A percentile compares a stretch with the other conserved stretches of the same genome.
phyloP scores from a whole-genome alignment of 768 basidiomycete species.

The Paxillus ammoniavirescens region DNA sequence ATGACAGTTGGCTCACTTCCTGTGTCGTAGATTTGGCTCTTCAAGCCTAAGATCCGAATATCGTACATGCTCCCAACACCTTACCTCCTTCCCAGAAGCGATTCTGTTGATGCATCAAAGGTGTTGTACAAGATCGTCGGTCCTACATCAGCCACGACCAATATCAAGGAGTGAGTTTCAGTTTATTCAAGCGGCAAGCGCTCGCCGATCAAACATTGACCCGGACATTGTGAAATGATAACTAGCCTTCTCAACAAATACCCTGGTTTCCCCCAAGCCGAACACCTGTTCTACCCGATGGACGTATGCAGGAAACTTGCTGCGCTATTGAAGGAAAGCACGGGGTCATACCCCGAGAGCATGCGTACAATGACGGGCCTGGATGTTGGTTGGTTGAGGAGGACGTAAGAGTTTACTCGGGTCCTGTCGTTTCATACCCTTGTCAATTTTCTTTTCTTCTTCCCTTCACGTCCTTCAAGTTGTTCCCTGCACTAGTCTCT shows the following conservation, averaged over 20 bases:
- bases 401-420: constrained; percentile 7
- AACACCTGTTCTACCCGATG: constrained; percentile 81
- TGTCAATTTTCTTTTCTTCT: neutral
- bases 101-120: constrained; percentile 70
- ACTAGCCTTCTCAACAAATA: constrained; percentile 62
- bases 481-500: too few species aligned
- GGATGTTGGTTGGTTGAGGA: constrained; percentile 74
- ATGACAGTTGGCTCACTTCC: neutral
- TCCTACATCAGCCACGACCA: constrained; percentile 50
- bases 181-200: neutral
- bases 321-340: constrained; percentile 72
- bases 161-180: constrained; percentile 31
- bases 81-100: constrained; percentile 58
- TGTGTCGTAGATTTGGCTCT: constrained; percentile 77
- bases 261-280: constrained; percentile 85
- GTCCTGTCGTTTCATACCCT: neutral
- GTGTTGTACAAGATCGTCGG: constrained; percentile 81
- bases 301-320: constrained; percentile 72
- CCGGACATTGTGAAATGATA: too few species aligned
- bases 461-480: neutral
- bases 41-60: constrained; percentile 84
- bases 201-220: neutral
- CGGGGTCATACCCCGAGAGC: constrained; percentile 67
- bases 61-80: constrained; percentile 62
- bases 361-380: constrained; percentile 79